Evolutionary conservation across 2,329 filamentous ascomycete species (phyloP).

Genomic region (Plectosphaerella sp.): DNA sequence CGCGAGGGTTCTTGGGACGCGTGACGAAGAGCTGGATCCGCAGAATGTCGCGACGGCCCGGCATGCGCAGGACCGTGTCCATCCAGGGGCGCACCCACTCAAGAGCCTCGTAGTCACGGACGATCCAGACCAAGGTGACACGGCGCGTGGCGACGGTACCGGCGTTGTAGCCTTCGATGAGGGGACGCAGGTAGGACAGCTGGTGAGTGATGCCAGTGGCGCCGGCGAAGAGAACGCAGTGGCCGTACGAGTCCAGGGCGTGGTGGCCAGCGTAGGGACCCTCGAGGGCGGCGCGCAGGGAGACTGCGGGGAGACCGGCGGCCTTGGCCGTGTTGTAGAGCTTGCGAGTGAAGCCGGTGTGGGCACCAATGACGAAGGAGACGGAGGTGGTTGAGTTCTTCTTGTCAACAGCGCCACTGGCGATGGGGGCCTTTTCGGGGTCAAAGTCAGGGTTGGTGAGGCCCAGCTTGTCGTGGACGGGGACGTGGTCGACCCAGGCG

Average conservation of each 20-base stretch:
- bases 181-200: conserved; percentile 77
- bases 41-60: conserved; percentile 75
- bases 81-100: conserved; percentile 93
- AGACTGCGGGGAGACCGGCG: conserved; percentile 48
- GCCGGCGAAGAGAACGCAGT: conserved; percentile 84
- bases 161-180: conserved; percentile 64
- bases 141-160: conserved; percentile 75
- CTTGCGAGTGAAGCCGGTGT: conserved; percentile 81
- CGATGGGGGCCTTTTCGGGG: conserved; percentile 31
- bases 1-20: conserved; percentile 75
- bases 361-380: conserved; percentile 81
- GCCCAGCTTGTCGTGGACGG: conserved; percentile 32
- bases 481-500: conserved; percentile 63
- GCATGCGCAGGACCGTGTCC: conserved; percentile 70
- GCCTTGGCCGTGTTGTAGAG: conserved; percentile 67
- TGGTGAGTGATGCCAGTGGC: conserved; percentile 95
- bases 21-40: conserved; percentile 89
- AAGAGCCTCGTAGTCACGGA: conserved; percentile 81
- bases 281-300: conserved; percentile 72
- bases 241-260: conserved; percentile 86
- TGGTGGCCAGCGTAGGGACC: conserved; percentile 86
- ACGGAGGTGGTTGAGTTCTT: conserved; percentile 50
- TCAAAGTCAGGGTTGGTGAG: conserved; percentile 16
- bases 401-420: conserved; percentile 30
- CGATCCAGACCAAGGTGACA: conserved; percentile 85